Evolutionary conservation across 345 rosid genomes (phyloP).

Genomic region (Mangifera indica): DNA sequence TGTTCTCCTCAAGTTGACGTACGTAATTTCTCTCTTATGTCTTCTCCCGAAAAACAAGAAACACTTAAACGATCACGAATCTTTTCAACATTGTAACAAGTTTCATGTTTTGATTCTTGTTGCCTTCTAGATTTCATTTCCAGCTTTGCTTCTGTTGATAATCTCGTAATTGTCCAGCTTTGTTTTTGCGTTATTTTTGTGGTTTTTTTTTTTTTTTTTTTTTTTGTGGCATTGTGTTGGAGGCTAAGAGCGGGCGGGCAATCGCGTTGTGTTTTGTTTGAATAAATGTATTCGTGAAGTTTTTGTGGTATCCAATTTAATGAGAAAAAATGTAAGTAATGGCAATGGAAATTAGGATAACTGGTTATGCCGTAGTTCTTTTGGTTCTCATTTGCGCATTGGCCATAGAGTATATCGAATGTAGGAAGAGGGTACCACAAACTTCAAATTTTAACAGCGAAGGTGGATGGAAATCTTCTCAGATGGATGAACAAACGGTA

Average conservation of each 20-base stretch:
- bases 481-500: constrained; percentile 30
- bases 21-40: constrained; percentile 16
- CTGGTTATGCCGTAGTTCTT: constrained; percentile 25
- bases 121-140: neutral
- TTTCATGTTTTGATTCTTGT: neutral
- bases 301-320: constrained; percentile 31
- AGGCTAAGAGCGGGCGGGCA: neutral
- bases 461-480: constrained; percentile 11
- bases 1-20: constrained; percentile 34
- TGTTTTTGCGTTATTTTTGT: too few relatives aligned
- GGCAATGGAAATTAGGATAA: constrained; percentile 42
- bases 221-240: too few relatives aligned
- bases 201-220: too few relatives aligned
- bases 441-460: constrained; percentile 12
- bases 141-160: too few relatives aligned
- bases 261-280: neutral
- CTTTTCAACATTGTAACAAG: neutral
- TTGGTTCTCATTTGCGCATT: constrained; percentile 35
- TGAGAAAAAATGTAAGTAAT: constrained; percentile 42
- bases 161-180: too few relatives aligned
- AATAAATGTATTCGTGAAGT: neutral
- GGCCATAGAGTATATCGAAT: constrained; percentile 27
- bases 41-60: constrained; percentile 23
- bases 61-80: constrained; percentile 13
- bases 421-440: constrained; percentile 21